A percentile compares a stretch with the other conserved stretches of the same genome.
These are phyloP conservation scores for Staphylotrichum tortipilum DNA, from an alignment of 495 filamentous ascomycete genomes.

Conservation along the genomic window DNA sequence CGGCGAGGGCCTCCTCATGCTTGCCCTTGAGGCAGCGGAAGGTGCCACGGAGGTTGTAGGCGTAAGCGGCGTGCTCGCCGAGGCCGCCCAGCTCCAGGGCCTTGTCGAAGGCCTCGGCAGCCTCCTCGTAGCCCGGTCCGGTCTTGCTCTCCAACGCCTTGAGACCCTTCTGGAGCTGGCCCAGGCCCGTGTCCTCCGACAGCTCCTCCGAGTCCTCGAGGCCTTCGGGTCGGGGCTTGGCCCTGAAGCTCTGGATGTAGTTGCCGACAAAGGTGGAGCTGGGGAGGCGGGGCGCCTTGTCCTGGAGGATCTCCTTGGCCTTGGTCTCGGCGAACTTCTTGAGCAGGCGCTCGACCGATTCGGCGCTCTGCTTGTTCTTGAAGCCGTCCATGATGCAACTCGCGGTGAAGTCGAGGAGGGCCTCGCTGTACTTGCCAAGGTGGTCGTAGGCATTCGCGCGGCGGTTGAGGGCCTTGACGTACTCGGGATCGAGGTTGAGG, in stretches of 20 bases:
- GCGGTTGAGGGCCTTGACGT: conserved; percentile 94
- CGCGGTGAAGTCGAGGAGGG: conserved; percentile 92
- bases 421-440: conserved; percentile 80
- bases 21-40: conserved; percentile 89
- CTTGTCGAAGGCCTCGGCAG: conserved; percentile 74
- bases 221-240: conserved; percentile 66
- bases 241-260: conserved; percentile 95
- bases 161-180: conserved; percentile 74
- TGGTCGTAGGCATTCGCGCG: conserved; percentile 95
- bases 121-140: conserved; percentile 80
- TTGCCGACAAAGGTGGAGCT: conserved; percentile 95
- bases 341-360: conserved; percentile 82
- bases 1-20: conserved; percentile 67
- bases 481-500: conserved; percentile 83
- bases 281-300: conserved; percentile 62
- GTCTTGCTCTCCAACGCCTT: conserved; percentile 75
- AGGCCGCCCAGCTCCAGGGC: conserved; percentile 73
- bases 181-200: conserved; percentile 69
- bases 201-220: conserved; percentile 72
- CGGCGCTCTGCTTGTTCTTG: conserved; percentile 76
- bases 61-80: conserved; percentile 74
- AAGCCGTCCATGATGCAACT: conserved; percentile 99
- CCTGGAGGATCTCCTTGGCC: conserved; percentile 75
- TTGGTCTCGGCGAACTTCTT: conserved; percentile 97
- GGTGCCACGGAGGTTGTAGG: conserved; percentile 92